A percentile compares a stretch with the other conserved stretches of the same genome.
Evolutionary conservation across 1,139 yeast species (phyloP).

Genomic region (Geotrichum reessii): DNA sequence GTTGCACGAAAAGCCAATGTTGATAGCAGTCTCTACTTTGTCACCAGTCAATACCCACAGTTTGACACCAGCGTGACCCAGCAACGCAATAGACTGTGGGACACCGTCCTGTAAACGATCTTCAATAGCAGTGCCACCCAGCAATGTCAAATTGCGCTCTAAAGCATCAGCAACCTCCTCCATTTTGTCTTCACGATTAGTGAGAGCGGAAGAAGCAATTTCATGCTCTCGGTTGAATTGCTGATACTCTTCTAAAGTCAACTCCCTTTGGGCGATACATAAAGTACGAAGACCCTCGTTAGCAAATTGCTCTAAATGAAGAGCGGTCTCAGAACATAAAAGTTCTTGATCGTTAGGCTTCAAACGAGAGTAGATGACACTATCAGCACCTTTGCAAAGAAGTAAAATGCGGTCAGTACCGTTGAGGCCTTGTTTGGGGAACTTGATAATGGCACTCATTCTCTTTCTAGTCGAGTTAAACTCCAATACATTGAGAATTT

Average conservation of each 20-base stretch:
- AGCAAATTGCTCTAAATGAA: slow-evolving; percentile 82
- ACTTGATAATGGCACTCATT: slow-evolving; percentile 91
- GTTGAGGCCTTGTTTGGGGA: slow-evolving; percentile 45
- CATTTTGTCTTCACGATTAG: slow-evolving; percentile 68
- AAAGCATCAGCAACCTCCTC: slow-evolving; percentile 72
- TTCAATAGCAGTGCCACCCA: slow-evolving; percentile 96
- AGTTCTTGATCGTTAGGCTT: slow-evolving; percentile 13
- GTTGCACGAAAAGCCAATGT: slow-evolving; percentile 93
- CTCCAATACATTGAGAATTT: slow-evolving; percentile 82
- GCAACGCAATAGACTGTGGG: slow-evolving; percentile 78
- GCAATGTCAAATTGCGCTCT: slow-evolving; percentile 60
- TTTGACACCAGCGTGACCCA: slow-evolving; percentile 85
- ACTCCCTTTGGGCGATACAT: slow-evolving; percentile 78
- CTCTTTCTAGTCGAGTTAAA: slow-evolving; percentile 96
- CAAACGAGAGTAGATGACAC: slow-evolving; percentile 83
- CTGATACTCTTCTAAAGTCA: slow-evolving; percentile 54
- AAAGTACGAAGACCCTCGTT: slow-evolving; percentile 93
- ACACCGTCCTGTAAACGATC: slow-evolving; percentile 92
- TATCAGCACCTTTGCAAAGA: slow-evolving; percentile 97
- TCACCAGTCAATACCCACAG: slow-evolving; percentile 96
- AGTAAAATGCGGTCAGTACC: slow-evolving; percentile 76
- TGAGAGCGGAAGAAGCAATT: slow-evolving; percentile 64
- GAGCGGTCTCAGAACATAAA: slow-evolving; percentile 47
- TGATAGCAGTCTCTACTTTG: slow-evolving; percentile 92
- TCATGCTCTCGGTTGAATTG: slow-evolving; percentile 67